Conservation (phyloP, 2,329 filamentous ascomycete species). For the Pestalotiopsis sp. region DNA sequence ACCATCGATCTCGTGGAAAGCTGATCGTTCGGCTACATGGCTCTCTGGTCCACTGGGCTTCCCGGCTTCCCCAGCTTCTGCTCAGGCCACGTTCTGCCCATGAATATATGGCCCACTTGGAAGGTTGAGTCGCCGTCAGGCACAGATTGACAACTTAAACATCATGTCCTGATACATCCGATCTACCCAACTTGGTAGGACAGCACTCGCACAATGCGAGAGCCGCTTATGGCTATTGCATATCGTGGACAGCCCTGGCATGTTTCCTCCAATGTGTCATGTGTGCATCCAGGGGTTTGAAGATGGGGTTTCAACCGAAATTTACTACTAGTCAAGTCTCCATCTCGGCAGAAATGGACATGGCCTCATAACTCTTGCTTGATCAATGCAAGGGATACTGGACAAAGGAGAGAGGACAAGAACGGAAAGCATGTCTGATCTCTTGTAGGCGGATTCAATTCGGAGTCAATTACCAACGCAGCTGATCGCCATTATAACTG, state of each 20-base stretch:
- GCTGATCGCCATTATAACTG: not conserved
- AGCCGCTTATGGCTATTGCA: not conserved
- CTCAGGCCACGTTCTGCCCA: not conserved
- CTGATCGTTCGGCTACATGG: not conserved
- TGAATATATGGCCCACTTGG: not conserved
- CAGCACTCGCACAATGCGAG: not conserved
- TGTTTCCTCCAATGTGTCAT: constrained; percentile 26
- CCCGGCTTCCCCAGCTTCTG: not conserved
- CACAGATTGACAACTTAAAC: not conserved
- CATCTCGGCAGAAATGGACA: not conserved
- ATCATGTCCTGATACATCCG: not conserved
- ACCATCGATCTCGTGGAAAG: not conserved
- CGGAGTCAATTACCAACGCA: not conserved
- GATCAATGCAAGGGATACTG: not conserved
- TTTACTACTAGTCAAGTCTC: not conserved
- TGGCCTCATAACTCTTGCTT: not conserved
- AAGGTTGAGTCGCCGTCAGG: not conserved
- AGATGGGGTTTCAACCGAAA: constrained; percentile 12
- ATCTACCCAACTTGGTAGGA: not conserved
- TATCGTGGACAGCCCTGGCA: constrained; percentile 2
- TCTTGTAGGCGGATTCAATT: not conserved
- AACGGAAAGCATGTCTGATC: not conserved
- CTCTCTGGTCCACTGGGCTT: not conserved
- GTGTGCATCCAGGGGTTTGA: constrained; percentile 18
- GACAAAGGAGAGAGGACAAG: not conserved